Evolutionary conservation across 2,329 filamentous ascomycete species (phyloP), one percentile per base, ranked within the genome.

Genomic region (Myotisia sp.): DNA sequence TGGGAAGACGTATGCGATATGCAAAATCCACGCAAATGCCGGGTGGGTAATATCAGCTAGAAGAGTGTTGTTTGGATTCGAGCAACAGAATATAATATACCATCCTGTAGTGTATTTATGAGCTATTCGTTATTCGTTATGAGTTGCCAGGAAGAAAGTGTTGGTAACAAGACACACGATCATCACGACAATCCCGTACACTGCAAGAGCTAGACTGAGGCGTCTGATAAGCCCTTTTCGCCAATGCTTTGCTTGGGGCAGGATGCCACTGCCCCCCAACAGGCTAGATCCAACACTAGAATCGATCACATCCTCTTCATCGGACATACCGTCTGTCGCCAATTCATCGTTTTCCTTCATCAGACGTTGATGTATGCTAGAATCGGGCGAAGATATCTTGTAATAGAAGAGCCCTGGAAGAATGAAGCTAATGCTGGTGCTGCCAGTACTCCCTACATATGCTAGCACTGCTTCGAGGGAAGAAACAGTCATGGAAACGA

Each of bases 331-430:
- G 9, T 58, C 53, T 19, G 59, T 51, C 41, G 72, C 61, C 0
- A 70, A 64, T 31, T 80, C 78, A 47, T 95, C 90, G 44, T 94
- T 84, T 49, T 90, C 85, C 55, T 95, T 95, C 42, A 84, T 65
- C 6, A 95, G 64, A 9, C 79, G 74, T 53, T 93, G 87, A 47
- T 94, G 85, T 42, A 87, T 75, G 18, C 77, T 70, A 28, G 82
- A 87, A 36, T 93, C 79, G 0, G 90, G 90, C 16, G 83, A 76
- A 8, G 84, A 92, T 40, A 98, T 95, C 59, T 95, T 95, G 63
- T 95, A 98, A 59, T 95, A 98, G 57, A 98, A 98, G 3, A 98
- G 61, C 0, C 90, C 90, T 0, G 90, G 90, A 0, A 98, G 68
- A 44, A 98, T 95, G 54, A 98, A 98, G 41, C 83, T 92, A 48